phyloP scores from a whole-genome alignment of 495 filamentous ascomycete genomes.

The Xylaria bambusicola region DNA sequence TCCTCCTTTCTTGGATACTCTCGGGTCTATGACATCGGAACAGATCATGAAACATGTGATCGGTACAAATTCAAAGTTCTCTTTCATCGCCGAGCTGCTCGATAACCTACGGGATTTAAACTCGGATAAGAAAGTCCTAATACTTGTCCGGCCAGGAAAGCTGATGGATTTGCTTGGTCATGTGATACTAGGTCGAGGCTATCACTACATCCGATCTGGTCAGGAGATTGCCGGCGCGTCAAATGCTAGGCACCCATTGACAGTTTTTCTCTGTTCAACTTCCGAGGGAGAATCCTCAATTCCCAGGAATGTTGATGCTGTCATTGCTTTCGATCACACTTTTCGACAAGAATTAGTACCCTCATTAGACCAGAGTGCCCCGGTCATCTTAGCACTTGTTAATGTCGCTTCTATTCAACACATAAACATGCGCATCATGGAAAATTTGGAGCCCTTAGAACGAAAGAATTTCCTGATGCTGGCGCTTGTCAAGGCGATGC shows the following conservation, averaged over 20 bases:
- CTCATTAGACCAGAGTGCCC: conserved; percentile 15
- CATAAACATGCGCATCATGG: conserved; percentile 39
- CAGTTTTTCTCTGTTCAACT: conserved; percentile 29
- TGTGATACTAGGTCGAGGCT: conserved; percentile 32
- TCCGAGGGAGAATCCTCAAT: conserved; percentile 18
- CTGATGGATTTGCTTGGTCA: conserved; percentile 43
- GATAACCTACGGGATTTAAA: conserved; percentile 25
- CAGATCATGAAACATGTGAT: conserved; percentile 41
- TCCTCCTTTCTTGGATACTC: conserved; percentile 39
- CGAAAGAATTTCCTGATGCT: conserved; percentile 44
- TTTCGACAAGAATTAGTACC: conserved; percentile 30
- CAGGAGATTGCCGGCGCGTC: conserved; percentile 19
- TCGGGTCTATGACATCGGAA: conserved; percentile 29
- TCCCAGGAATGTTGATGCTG: conserved; percentile 33
- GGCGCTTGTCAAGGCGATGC: conserved; percentile 32
- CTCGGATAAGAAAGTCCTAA: conserved; percentile 38
- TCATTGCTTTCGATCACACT: conserved; percentile 45
- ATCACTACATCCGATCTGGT: conserved; percentile 29
- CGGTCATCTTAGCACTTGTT: conserved; percentile 38
- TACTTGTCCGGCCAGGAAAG: conserved; percentile 41
- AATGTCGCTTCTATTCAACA: conserved; percentile 49
- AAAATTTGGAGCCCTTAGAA: conserved; percentile 36
- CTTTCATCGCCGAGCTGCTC: conserved; percentile 48
- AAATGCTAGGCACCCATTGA: conserved; percentile 20
- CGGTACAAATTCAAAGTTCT: conserved; percentile 47